phyloP scores from a whole-genome alignment of 2,329 filamentous ascomycete genomes.

The Exophiala viscosa region DNA sequence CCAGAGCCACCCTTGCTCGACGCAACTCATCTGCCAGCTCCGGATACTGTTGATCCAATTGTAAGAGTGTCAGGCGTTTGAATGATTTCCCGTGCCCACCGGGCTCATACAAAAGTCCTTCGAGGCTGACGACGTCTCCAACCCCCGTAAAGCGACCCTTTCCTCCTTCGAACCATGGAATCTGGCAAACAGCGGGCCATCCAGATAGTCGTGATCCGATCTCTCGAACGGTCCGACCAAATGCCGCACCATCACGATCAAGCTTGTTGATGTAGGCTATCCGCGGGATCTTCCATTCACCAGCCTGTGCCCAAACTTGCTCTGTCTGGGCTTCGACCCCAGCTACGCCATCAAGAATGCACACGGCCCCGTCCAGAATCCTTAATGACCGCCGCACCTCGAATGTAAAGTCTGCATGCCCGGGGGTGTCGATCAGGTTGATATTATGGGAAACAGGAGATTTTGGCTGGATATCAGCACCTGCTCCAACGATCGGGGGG shows the following conservation, averaged over 20 bases:
- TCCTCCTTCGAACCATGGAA: slow-evolving; percentile 80
- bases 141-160: slow-evolving; percentile 77
- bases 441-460: slow-evolving; percentile 64
- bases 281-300: slow-evolving; percentile 77
- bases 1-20: slow-evolving; percentile 69
- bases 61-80: slow-evolving; percentile 52
- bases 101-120: slow-evolving; percentile 69
- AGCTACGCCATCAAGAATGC: slow-evolving; percentile 85
- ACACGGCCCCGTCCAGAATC: slow-evolving; percentile 85
- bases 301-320: slow-evolving; percentile 89
- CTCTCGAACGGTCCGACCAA: slow-evolving; percentile 80
- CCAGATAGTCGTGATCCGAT: slow-evolving; percentile 73
- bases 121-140: slow-evolving; percentile 73
- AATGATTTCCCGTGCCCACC: slow-evolving; percentile 63
- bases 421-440: slow-evolving; percentile 93
- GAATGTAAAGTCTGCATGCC: slow-evolving; percentile 95
- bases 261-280: slow-evolving; percentile 82
- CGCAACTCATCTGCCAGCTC: slow-evolving; percentile 63
- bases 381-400: slow-evolving; percentile 88
- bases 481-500: slow-evolving; percentile 25
- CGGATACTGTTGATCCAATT: slow-evolving; percentile 50
- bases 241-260: slow-evolving; percentile 75
- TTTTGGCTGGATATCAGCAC: slow-evolving; percentile 37
- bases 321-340: slow-evolving; percentile 97
- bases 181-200: slow-evolving; percentile 89